Conservation (phyloP, 805 yeast species). For the Barnettozyma salicaria region DNA sequence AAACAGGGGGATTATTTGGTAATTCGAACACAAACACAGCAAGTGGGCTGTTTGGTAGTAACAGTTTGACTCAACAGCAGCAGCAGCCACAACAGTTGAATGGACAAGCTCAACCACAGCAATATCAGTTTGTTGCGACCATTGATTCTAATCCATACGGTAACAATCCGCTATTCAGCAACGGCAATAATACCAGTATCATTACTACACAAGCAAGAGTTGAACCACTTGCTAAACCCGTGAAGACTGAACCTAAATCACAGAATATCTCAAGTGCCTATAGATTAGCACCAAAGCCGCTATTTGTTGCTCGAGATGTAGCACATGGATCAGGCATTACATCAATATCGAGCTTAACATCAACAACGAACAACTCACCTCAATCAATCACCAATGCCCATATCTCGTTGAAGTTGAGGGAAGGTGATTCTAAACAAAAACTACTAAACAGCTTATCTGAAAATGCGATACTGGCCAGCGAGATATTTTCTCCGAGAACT, state of each 20-base stretch:
- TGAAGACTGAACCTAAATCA: slow-evolving; percentile 47
- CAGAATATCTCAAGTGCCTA: slow-evolving; percentile 56
- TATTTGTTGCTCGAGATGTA: slow-evolving; percentile 31
- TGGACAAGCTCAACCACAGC: slow-evolving; percentile 20
- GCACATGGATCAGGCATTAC: not conserved
- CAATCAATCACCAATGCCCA: slow-evolving; percentile 7
- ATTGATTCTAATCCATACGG: slow-evolving; percentile 70
- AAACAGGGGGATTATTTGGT: slow-evolving; percentile 31
- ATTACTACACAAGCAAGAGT: slow-evolving; percentile 31
- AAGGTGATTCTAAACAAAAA: slow-evolving; percentile 15
- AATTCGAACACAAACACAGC: slow-evolving; percentile 25
- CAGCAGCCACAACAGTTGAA: slow-evolving; percentile 11
- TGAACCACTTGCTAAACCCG: slow-evolving; percentile 44
- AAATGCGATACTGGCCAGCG: slow-evolving; percentile 63
- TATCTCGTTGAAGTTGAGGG: slow-evolving; percentile 6
- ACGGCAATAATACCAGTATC: slow-evolving; percentile 32
- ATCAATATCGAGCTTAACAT: not conserved
- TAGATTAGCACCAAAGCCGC: slow-evolving; percentile 58
- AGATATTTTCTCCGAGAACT: slow-evolving; percentile 59
- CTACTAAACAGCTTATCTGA: slow-evolving; percentile 49
- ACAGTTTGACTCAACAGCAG: slow-evolving; percentile 19
- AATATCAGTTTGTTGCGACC: slow-evolving; percentile 25
- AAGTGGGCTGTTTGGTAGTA: slow-evolving; percentile 35
- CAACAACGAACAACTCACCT: slow-evolving; percentile 3
- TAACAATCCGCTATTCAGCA: slow-evolving; percentile 57